A percentile compares a stretch with the other conserved stretches of the same genome.
phyloP scores from a whole-genome alignment of 495 filamentous ascomycete genomes.

The Cercophora sp. region DNA sequence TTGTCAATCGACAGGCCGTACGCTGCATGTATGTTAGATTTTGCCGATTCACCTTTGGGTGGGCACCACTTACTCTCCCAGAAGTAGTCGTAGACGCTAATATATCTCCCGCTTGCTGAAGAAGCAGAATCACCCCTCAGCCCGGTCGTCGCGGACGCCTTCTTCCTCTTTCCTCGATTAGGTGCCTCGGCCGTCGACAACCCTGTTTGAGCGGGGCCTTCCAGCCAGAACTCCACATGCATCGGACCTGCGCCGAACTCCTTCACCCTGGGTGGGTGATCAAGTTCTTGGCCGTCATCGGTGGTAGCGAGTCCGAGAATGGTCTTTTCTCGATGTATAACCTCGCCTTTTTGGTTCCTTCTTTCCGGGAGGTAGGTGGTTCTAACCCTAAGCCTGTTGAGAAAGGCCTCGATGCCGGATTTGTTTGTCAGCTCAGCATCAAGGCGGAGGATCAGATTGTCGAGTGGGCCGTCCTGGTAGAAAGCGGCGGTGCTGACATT shows the following conservation, averaged over 20 bases:
- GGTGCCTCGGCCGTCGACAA: too few relatives aligned
- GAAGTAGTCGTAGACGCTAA: neutral
- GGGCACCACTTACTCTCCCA: neutral
- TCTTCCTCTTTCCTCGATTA: too few relatives aligned
- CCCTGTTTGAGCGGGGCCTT: too few relatives aligned
- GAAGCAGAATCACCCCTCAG: too few relatives aligned
- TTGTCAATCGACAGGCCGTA: slow-evolving; percentile 9
- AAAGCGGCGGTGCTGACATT: slow-evolving; percentile 4
- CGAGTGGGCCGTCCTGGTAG: neutral
- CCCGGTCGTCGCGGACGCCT: too few relatives aligned
- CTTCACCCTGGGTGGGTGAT: neutral
- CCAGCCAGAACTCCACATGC: neutral
- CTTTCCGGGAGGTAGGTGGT: neutral
- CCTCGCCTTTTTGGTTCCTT: neutral
- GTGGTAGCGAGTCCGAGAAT: neutral
- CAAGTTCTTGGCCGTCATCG: neutral
- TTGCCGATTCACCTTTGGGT: too few relatives aligned
- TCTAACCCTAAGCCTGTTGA: neutral
- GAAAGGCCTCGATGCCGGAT: neutral
- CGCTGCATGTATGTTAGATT: neutral
- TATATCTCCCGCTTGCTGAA: neutral
- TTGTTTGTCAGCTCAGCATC: neutral
- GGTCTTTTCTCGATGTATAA: neutral
- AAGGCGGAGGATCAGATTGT: neutral
- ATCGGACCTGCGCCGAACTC: neutral